A percentile compares a stretch with the other conserved stretches of the same genome.
phyloP scores from a whole-genome alignment of 768 basidiomycete genomes.

The Termitomyces titanicus region DNA sequence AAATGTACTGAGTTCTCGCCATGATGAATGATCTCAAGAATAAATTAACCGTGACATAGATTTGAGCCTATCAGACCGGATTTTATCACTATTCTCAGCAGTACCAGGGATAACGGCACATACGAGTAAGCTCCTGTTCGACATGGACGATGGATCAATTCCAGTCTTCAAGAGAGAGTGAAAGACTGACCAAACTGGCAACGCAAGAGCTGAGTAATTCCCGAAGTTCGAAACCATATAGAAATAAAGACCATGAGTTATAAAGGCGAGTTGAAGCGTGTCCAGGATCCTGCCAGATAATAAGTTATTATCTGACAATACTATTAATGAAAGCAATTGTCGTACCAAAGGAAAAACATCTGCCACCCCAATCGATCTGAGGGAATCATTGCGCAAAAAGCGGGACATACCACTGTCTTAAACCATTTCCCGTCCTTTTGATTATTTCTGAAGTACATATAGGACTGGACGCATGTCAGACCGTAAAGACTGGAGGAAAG shows the following conservation, averaged over 20 bases:
- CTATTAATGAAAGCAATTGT: neutral
- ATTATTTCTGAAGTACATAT: neutral
- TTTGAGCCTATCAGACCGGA: too few species aligned
- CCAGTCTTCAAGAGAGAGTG: too few species aligned
- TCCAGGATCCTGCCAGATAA: neutral
- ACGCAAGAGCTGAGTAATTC: neutral
- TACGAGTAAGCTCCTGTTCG: slow-evolving; percentile 3
- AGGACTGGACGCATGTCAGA: neutral
- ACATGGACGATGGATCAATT: neutral
- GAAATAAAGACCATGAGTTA: slow-evolving; percentile 2
- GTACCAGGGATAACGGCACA: too few species aligned
- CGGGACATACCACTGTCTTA: neutral
- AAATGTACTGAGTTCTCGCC: too few species aligned
- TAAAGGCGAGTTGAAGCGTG: neutral
- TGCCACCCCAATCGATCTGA: neutral
- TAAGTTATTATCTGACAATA: too few species aligned
- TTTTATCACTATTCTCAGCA: too few species aligned
- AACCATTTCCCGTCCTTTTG: neutral
- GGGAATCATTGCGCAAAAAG: neutral
- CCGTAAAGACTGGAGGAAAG: neutral
- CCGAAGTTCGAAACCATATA: slow-evolving; percentile 7
- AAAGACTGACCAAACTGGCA: neutral
- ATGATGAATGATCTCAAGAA: too few species aligned
- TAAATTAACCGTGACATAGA: too few species aligned
- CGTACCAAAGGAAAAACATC: neutral